Percentiles rank a stretch among this genome's conserved stretches.
Conservation (phyloP, 495 filamentous ascomycete genomes). For the Penicillium arizonense region DNA sequence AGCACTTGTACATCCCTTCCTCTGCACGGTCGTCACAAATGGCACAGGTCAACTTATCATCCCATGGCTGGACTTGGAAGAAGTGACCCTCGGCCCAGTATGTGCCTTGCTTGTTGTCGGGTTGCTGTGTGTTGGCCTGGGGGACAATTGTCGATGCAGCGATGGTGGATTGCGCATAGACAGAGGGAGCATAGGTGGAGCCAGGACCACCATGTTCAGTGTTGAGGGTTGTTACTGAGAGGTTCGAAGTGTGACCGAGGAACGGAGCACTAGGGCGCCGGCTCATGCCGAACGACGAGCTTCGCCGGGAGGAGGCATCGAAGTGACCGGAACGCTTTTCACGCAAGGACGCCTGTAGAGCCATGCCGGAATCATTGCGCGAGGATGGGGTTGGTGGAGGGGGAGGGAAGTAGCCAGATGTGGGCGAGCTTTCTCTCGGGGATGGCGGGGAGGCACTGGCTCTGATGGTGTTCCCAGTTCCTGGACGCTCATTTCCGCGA, state of each 20-base stretch:
- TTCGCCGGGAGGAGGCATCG: conserved; percentile 77
- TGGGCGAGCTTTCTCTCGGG: conserved; percentile 70
- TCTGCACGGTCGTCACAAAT: conserved; percentile 90
- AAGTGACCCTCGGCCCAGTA: conserved; percentile 95
- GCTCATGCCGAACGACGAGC: conserved; percentile 83
- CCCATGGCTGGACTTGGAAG: conserved; percentile 68
- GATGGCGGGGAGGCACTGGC: conserved; percentile 71
- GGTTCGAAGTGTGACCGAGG: conserved; percentile 73
- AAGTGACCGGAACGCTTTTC: conserved; percentile 97
- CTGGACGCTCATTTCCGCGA: conserved; percentile 68
- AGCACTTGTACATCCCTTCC: conserved; percentile 85
- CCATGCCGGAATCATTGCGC: conserved; percentile 87
- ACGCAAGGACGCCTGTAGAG: conserved; percentile 75
- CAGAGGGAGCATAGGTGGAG: conserved; percentile 88
- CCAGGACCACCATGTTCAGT: conserved; percentile 70
- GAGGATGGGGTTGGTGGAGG: conserved; percentile 72
- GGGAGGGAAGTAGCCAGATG: conserved; percentile 75
- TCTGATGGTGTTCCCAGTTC: conserved; percentile 74
- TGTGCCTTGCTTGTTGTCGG: conserved; percentile 79
- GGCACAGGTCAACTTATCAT: conserved; percentile 68
- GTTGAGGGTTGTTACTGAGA: conserved; percentile 80
- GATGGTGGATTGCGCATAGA: conserved; percentile 94
- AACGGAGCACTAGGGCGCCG: conserved; percentile 85
- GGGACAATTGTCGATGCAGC: conserved; percentile 98
- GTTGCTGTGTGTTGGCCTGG: conserved; percentile 79